phyloP scores from a whole-genome alignment of 495 filamentous ascomycete species.

The Penicillium argentinense region DNA sequence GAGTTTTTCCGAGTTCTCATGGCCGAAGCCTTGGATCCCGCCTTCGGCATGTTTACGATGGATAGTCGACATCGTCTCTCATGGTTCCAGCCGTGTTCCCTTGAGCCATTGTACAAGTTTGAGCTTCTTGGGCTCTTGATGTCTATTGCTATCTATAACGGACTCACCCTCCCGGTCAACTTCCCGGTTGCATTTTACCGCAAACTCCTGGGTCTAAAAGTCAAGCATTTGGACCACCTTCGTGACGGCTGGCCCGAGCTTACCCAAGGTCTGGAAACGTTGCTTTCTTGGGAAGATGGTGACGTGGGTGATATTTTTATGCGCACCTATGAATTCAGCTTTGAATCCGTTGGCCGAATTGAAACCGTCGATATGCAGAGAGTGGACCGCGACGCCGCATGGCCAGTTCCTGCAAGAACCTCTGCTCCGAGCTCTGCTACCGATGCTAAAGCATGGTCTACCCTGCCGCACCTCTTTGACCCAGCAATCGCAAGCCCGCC shows the following conservation, averaged over 20 bases:
- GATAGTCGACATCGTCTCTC: constrained; percentile 71
- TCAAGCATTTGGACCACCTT: constrained; percentile 71
- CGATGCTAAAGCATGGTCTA: constrained; percentile 26
- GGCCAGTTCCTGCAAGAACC: constrained; percentile 30
- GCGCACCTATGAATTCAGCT: constrained; percentile 81
- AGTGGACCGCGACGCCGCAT: constrained; percentile 34
- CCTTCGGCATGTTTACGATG: constrained; percentile 75
- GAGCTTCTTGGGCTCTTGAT: constrained; percentile 86
- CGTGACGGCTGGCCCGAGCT: constrained; percentile 86
- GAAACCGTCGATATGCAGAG: constrained; percentile 57
- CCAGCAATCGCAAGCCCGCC: constrained; percentile 20
- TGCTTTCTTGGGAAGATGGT: constrained; percentile 77
- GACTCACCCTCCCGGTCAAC: constrained; percentile 81
- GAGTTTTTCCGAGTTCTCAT: constrained; percentile 90
- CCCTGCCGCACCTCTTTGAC: constrained; percentile 21
- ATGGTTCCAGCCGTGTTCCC: constrained; percentile 82
- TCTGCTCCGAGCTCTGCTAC: background rate
- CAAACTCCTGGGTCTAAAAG: constrained; percentile 64
- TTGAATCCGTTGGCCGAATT: constrained; percentile 62
- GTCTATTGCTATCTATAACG: constrained; percentile 92
- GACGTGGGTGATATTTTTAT: constrained; percentile 78
- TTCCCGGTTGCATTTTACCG: constrained; percentile 84
- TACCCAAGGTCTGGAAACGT: constrained; percentile 64
- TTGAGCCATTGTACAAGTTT: constrained; percentile 83
- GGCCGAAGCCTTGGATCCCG: constrained; percentile 70